These are phyloP conservation scores for Aspergillus kassunensis DNA, from an alignment of 495 filamentous ascomycete species.

Conservation along the genomic window DNA sequence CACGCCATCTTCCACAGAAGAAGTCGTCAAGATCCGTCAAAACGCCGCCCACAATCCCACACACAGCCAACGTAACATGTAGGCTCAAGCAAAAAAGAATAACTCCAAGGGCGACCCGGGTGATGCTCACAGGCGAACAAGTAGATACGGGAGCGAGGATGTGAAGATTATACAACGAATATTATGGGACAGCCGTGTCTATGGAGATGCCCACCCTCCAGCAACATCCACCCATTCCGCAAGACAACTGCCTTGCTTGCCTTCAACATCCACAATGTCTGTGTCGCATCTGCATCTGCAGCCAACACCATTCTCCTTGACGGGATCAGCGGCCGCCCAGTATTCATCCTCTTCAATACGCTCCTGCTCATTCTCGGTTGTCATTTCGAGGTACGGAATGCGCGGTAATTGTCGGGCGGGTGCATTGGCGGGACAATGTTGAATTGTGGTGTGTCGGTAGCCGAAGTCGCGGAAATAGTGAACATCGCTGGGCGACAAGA, in stretches of 20 bases:
- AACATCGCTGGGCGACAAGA: conserved; percentile 78
- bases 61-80: conserved; percentile 35
- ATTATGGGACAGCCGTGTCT: conserved; percentile 23
- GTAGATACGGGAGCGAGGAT: conserved; percentile 31
- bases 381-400: conserved; percentile 77
- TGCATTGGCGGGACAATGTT: conserved; percentile 97
- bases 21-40: conserved; percentile 43
- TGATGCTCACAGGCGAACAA: conserved; percentile 36
- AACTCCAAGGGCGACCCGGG: conserved; percentile 35
- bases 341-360: conserved; percentile 93
- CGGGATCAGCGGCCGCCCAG: conserved; percentile 82
- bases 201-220: conserved; percentile 84
- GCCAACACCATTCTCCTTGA: conserved; percentile 94
- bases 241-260: conserved; percentile 92
- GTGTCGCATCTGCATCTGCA: conserved; percentile 97
- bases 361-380: conserved; percentile 79
- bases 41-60: conserved; percentile 43
- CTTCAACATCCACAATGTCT: conserved; percentile 97
- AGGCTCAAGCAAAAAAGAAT: conserved; percentile 34
- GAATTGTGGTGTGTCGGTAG: conserved; percentile 97
- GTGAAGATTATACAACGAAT: conserved; percentile 33
- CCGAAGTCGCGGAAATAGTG: conserved; percentile 99
- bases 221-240: conserved; percentile 97
- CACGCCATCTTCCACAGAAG: conserved; percentile 35
- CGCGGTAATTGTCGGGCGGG: conserved; percentile 82